phyloP scores from a whole-genome alignment of 352 stramenopile species.

The Phytophthora brassicae region DNA sequence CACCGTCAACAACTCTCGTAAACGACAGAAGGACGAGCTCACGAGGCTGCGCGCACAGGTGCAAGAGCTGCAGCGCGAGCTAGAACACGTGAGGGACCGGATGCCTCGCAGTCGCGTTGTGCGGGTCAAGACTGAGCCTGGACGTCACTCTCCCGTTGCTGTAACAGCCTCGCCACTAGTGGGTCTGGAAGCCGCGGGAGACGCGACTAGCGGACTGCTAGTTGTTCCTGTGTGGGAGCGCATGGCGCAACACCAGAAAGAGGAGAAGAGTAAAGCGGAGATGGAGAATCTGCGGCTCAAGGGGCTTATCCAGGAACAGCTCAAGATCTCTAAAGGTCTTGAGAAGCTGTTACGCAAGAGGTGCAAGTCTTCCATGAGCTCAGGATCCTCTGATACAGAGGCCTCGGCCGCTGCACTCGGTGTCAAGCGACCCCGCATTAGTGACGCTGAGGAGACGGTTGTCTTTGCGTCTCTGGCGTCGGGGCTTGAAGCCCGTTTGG shows the following conservation, averaged over 20 bases:
- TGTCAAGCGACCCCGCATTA: conserved; percentile 29
- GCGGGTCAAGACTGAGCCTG: conserved; percentile 5
- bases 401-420: conserved; percentile 20
- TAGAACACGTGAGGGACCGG: conserved; percentile 36
- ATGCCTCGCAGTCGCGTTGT: conserved; percentile 21
- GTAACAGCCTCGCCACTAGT: conserved; percentile 21
- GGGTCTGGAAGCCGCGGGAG: conserved; percentile 12
- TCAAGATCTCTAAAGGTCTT: conserved; percentile 59
- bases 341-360: conserved; percentile 58
- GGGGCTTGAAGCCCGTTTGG: conserved; percentile 34
- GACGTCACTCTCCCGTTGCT: conserved; percentile 14
- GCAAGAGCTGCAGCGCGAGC: conserved; percentile 57
- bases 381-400: conserved; percentile 20
- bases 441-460: conserved; percentile 36
- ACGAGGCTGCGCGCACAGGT: conserved; percentile 49
- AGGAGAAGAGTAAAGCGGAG: conserved; percentile 67
- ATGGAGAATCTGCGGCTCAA: conserved; percentile 72
- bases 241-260: conserved; percentile 65
- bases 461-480: conserved; percentile 40
- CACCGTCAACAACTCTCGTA: conserved; percentile 50
- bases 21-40: conserved; percentile 61
- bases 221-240: conserved; percentile 55
- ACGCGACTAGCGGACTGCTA: conserved; percentile 7
- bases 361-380: conserved; percentile 48
- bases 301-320: conserved; percentile 49